Base-by-base conservation (phyloP, 208 protist genomes). In the Leishmania aethiopica region DNA sequence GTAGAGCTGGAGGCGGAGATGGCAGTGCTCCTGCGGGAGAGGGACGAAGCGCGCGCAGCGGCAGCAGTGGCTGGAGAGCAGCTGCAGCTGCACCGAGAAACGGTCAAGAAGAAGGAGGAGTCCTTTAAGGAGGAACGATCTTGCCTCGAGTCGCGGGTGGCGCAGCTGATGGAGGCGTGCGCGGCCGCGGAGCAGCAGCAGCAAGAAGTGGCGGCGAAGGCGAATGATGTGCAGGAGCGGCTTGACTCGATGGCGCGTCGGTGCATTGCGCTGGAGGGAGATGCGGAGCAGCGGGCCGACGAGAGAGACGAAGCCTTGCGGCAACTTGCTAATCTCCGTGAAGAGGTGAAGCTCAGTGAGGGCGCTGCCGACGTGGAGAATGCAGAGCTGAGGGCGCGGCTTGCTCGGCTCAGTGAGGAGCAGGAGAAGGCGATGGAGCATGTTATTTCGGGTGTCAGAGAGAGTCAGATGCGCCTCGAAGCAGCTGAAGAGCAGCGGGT, bases 1-100 rank as follows among this genome's bases (percentile, higher is more conserved):
- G 40, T 25, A 22, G 75, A 45, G 80, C 75, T 82, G 70, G 72
- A 77, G 79, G 72, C 57, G 55, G 55, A 71, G 69, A 53, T 77
- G 55, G 57, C 51, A 40, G 37, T 74, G 57, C 73, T 81, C 10
- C 32, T n/a, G 62, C 37, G 45, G 2, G 85, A 81, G 22, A 78
- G 77, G 40, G 76, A 85, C 25, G 71, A 45, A 17, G 45, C 49
- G 1, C 5, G 47, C 25, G 8, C 0, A 47, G 22, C 59, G 47
- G 1, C 15, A 47, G 15, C 10, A 25, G 71, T 47, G 45, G 35
- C 28, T 28, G 55, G 4, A 7, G 71, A 37, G 19, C 57, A 40
- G 42, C 22, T 47, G 55, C 71, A 70, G 55, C 70, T 53, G 57
- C 72, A 32, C 19, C 40, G 47, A 17, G 67, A 25, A 10, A 0